phyloP scores from a whole-genome alignment of 2,329 filamentous ascomycete genomes.

The Claviceps arundinis region DNA sequence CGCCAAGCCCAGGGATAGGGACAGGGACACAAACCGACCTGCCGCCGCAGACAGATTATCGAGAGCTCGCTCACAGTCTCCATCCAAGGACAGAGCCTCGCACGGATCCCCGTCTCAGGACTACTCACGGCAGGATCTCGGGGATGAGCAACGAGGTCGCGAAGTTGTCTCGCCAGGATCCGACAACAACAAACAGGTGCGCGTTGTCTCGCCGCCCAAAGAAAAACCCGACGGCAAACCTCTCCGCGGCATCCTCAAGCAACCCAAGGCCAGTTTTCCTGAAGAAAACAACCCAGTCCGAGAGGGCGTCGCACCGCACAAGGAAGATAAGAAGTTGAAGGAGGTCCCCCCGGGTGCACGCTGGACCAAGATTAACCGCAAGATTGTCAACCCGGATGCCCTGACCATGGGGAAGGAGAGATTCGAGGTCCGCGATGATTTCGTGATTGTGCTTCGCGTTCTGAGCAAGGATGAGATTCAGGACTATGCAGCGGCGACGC shows the following conservation, averaged over 20 bases:
- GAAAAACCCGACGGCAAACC: conserved; percentile 52
- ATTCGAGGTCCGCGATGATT: conserved; percentile 84
- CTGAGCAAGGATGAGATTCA: conserved; percentile 83
- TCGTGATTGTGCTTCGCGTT: conserved; percentile 84
- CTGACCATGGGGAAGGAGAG: conserved; percentile 77
- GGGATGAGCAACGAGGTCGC: conserved; percentile 27
- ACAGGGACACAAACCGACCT: conserved; percentile 1
- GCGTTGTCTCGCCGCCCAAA: conserved; percentile 60
- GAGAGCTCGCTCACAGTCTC: conserved; percentile 9
- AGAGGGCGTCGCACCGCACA: conserved; percentile 87
- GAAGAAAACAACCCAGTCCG: conserved; percentile 73
- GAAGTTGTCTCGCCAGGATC: conserved; percentile 20
- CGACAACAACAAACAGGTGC: conserved; percentile 39
- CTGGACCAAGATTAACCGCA: conserved; percentile 87
- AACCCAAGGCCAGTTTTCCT: conserved; percentile 70
- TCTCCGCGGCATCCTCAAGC: conserved; percentile 75
- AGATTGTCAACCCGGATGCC: conserved; percentile 80
- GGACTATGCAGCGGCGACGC: conserved; percentile 68
- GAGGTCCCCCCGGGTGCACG: conserved; percentile 67
- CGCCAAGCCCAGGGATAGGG: conserved; percentile 12
- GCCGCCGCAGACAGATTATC: conserved; percentile 1
- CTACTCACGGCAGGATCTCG: background rate
- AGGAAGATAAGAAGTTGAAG: conserved; percentile 60
- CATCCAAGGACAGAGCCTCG: conserved; percentile 8
- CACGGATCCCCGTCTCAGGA: conserved; percentile 6